Evolutionary conservation across 352 stramenopile genomes (phyloP).

Genomic region (Phytophthora pluvialis): DNA sequence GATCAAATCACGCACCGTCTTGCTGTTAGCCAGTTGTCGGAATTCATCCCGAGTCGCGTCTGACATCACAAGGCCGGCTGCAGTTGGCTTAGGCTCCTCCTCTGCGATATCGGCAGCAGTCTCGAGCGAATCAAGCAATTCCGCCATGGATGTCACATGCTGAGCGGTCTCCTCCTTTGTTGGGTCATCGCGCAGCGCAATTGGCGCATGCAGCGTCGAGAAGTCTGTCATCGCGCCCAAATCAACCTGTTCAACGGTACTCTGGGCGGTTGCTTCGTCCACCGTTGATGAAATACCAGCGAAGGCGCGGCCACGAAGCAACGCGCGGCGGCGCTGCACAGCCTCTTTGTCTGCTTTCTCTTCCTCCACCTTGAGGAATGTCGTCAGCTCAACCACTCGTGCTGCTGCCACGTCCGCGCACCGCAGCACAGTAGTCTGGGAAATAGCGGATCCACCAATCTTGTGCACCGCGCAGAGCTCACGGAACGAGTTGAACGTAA

Average conservation of each 20-base stretch:
- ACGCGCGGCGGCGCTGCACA: constrained; percentile 65
- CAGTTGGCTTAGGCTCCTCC: constrained; percentile 13
- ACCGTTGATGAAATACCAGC: constrained; percentile 60
- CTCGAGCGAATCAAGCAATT: constrained; percentile 78
- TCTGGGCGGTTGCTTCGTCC: constrained; percentile 32
- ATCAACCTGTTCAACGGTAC: constrained; percentile 60
- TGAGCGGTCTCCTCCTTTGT: constrained; percentile 56
- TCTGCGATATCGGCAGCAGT: constrained; percentile 50
- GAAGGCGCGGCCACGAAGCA: constrained; percentile 79
- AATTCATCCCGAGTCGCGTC: constrained; percentile 60
- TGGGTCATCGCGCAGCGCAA: constrained; percentile 71
- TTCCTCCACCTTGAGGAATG: constrained; percentile 77
- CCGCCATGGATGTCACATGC: constrained; percentile 72
- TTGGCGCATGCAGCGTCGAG: constrained; percentile 73
- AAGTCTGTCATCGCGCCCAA: constrained; percentile 88
- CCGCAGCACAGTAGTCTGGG: constrained; percentile 65
- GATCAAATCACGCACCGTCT: constrained; percentile 55
- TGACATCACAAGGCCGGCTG: constrained; percentile 33
- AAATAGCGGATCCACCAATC: constrained; percentile 83
- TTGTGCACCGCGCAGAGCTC: constrained; percentile 92
- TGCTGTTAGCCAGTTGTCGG: constrained; percentile 58
- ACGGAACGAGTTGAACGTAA: constrained; percentile 93
- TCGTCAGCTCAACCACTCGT: constrained; percentile 80
- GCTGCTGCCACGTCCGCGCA: constrained; percentile 83
- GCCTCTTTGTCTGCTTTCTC: constrained; percentile 76